phyloP scores from a whole-genome alignment of 2,329 filamentous ascomycete genomes.

The Penicillium paneum region DNA sequence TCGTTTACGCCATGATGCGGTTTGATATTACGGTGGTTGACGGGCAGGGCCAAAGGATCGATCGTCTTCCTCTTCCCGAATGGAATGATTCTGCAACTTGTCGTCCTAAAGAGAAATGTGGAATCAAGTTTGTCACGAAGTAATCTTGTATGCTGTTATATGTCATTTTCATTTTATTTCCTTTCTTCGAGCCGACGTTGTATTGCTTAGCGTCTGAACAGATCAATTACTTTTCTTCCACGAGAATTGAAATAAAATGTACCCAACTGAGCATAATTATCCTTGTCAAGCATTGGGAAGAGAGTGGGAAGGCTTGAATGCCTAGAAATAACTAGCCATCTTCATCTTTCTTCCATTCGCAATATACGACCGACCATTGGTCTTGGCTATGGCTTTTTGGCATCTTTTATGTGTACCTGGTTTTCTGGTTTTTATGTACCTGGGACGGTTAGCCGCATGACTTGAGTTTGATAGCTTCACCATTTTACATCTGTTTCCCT shows the following conservation, averaged over 20 bases:
- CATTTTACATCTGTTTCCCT: background rate
- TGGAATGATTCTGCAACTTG: constrained; percentile 11
- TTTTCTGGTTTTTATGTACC: too few relatives aligned
- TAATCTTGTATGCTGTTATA: background rate
- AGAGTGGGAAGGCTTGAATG: too few relatives aligned
- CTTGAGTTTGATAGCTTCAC: background rate
- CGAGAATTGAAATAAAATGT: too few relatives aligned
- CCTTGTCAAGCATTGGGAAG: background rate
- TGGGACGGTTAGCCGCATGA: background rate
- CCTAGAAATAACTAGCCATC: too few relatives aligned
- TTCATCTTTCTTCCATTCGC: too few relatives aligned
- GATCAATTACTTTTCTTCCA: background rate
- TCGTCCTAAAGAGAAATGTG: constrained; percentile 2
- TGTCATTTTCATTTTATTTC: background rate
- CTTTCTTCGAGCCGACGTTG: background rate
- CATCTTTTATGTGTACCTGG: too few relatives aligned
- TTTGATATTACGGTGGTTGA: constrained; percentile 8
- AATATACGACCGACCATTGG: too few relatives aligned
- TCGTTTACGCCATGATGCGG: background rate
- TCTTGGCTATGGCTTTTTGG: too few relatives aligned
- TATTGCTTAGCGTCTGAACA: background rate
- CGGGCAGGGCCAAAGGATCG: background rate
- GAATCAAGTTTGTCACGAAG: constrained; percentile 2
- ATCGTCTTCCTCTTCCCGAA: background rate
- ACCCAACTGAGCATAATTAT: background rate